Conservation (phyloP, 768 basidiomycete genomes). For the Chiua virens region DNA sequence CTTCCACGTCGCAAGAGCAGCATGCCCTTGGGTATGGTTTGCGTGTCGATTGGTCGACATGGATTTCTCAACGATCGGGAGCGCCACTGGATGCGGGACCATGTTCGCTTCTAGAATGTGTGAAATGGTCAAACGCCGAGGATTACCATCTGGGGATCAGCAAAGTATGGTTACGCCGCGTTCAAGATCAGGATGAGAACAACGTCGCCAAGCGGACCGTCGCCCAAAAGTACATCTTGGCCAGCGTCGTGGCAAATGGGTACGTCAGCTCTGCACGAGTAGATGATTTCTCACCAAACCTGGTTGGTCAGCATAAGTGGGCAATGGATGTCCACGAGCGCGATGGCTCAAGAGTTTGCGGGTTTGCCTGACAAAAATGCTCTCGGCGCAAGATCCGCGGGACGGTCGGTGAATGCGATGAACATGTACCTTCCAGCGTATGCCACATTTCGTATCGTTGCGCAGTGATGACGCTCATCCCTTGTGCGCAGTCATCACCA, state of each 20-base stretch:
- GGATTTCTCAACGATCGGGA: conserved; percentile 38
- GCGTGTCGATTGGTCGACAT: conserved; percentile 68
- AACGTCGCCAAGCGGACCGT: conserved; percentile 45
- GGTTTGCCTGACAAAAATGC: conserved; percentile 37
- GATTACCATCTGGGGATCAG: conserved; percentile 72
- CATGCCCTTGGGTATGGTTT: conserved; percentile 19
- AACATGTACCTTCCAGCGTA: conserved; percentile 69
- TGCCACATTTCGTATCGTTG: conserved; percentile 17
- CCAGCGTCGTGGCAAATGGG: conserved; percentile 76
- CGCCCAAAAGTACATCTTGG: conserved; percentile 64
- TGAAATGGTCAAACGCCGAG: conserved; percentile 70
- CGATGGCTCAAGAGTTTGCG: conserved; percentile 72
- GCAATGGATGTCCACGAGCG: conserved; percentile 60
- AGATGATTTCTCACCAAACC: conserved; percentile 2
- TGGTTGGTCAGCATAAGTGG: conserved; percentile 58
- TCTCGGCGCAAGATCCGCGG: conserved; percentile 14
- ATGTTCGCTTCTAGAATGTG: conserved; percentile 27
- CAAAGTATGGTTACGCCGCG: conserved; percentile 56
- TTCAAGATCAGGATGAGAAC: conserved; percentile 40
- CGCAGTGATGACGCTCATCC: background rate
- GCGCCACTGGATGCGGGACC: background rate
- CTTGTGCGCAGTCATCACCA: conserved; percentile 58
- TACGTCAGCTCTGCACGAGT: conserved; percentile 15
- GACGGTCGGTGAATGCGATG: conserved; percentile 41
- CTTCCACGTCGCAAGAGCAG: conserved; percentile 10